phyloP scores from a whole-genome alignment of 2,329 filamentous ascomycete species.

The Pezicula radicicola region DNA sequence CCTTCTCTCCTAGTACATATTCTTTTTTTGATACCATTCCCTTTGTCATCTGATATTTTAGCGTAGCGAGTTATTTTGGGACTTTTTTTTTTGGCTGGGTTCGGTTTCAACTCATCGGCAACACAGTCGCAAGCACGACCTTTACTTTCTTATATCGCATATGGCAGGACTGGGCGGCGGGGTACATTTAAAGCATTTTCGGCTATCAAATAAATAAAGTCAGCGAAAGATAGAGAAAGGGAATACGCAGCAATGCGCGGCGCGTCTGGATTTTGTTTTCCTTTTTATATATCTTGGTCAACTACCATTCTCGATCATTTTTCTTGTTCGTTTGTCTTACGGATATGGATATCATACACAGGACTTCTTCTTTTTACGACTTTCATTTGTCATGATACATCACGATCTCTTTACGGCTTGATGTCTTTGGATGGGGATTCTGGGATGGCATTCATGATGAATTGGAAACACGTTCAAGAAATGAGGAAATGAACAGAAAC shows the following conservation, averaged over 20 bases:
- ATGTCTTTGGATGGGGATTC: slow-evolving; percentile 20
- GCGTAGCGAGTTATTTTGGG: slow-evolving; percentile 44
- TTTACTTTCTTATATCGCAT: slow-evolving; percentile 24
- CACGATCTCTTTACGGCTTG: slow-evolving; percentile 18
- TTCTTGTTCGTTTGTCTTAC: slow-evolving; percentile 24
- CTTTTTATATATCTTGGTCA: slow-evolving; percentile 15
- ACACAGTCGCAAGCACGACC: slow-evolving; percentile 30
- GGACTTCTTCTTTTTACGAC: slow-evolving; percentile 22
- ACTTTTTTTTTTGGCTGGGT: slow-evolving; percentile 38
- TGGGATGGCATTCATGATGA: slow-evolving; percentile 10
- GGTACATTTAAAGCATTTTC: slow-evolving; percentile 28
- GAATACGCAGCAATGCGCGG: slow-evolving; percentile 64
- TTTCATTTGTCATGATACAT: slow-evolving; percentile 13
- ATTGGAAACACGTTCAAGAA: slow-evolving; percentile 4
- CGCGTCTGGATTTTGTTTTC: slow-evolving; percentile 32
- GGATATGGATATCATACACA: slow-evolving; percentile 13
- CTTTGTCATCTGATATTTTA: slow-evolving; percentile 42
- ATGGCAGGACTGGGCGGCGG: slow-evolving; percentile 26
- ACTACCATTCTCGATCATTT: slow-evolving; percentile 17
- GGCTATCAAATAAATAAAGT: slow-evolving; percentile 35
- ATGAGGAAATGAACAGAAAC: slow-evolving; percentile 3
- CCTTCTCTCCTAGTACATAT: slow-evolving; percentile 25
- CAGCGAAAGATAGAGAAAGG: slow-evolving; percentile 36
- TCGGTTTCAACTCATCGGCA: slow-evolving; percentile 35
- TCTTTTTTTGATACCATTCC: slow-evolving; percentile 26